Conservation (phyloP, 371 early-diverging fungal genomes). For the Rhizopus microsporus region DNA sequence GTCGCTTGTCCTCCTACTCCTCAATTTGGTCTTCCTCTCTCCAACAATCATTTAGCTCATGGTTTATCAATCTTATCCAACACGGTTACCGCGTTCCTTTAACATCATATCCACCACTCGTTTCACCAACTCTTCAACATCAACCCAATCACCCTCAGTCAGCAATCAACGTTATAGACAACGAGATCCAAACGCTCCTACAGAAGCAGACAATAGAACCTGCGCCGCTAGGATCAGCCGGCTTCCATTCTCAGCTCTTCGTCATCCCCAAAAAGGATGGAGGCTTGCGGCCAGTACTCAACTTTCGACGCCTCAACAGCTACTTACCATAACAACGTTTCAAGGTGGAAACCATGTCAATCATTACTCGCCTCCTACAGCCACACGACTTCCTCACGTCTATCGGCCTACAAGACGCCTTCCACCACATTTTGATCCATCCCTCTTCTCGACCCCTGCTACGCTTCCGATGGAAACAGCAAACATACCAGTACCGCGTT, state of each 20-base stretch:
- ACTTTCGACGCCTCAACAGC: slow-evolving; percentile 19
- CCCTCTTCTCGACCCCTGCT: slow-evolving; percentile 17
- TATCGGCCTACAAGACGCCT: slow-evolving; percentile 13
- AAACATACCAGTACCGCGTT: slow-evolving; percentile 23
- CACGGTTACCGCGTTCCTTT: too few relatives aligned
- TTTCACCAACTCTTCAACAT: too few relatives aligned
- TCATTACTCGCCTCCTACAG: slow-evolving; percentile 15
- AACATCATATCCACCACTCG: too few relatives aligned
- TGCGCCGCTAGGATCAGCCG: too few relatives aligned
- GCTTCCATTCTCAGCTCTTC: slow-evolving; percentile 15
- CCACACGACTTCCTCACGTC: slow-evolving; percentile 20
- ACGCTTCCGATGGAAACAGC: slow-evolving; percentile 23
- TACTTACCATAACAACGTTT: slow-evolving; percentile 17
- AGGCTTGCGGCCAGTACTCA: slow-evolving; percentile 19
- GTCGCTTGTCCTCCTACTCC: too few relatives aligned
- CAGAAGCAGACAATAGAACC: too few relatives aligned
- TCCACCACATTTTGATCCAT: slow-evolving; percentile 28
- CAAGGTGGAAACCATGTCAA: slow-evolving; percentile 28
- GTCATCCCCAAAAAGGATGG: slow-evolving; percentile 25
- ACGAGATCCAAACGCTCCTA: too few relatives aligned
- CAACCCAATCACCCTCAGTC: too few relatives aligned
- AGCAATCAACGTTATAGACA: too few relatives aligned
- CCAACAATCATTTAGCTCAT: too few relatives aligned
- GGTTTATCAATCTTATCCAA: too few relatives aligned
- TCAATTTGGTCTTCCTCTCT: too few relatives aligned